A percentile compares a stretch with the other conserved stretches of the same genome.
phyloP scores from a whole-genome alignment of 1,284 basidiomycete genomes.

The Coniferiporia sulphurascens region DNA sequence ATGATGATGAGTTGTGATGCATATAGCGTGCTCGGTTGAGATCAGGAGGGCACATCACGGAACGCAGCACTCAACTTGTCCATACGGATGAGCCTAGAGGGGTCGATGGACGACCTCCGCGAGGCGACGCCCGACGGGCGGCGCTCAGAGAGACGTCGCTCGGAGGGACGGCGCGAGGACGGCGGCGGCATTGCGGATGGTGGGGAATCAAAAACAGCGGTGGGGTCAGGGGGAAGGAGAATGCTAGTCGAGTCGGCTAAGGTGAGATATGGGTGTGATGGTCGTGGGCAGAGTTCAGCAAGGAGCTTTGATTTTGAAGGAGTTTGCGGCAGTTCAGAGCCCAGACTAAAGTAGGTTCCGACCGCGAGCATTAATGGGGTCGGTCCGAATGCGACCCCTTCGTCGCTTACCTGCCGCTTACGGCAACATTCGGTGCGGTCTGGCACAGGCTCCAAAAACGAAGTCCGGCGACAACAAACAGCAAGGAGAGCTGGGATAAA shows the following conservation, averaged over 20 bases:
- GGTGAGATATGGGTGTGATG: not conserved
- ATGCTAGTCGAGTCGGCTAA: not conserved
- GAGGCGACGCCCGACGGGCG: slow-evolving; percentile 37
- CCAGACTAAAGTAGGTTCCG: no score
- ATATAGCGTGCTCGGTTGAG: slow-evolving; percentile 10
- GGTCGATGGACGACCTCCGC: slow-evolving; percentile 69
- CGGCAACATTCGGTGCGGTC: not conserved
- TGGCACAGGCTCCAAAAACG: not conserved
- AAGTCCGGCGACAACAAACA: not conserved
- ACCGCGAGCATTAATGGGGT: not conserved
- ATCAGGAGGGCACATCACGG: slow-evolving; percentile 15
- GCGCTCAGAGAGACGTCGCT: slow-evolving; percentile 26
- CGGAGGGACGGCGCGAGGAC: slow-evolving; percentile 28
- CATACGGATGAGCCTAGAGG: slow-evolving; percentile 68
- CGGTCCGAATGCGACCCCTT: not conserved
- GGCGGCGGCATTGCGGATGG: slow-evolving; percentile 14
- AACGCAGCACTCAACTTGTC: slow-evolving; percentile 52
- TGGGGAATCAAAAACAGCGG: not conserved
- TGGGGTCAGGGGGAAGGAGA: not conserved
- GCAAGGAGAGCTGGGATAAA: not conserved
- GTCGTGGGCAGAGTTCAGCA: not conserved
- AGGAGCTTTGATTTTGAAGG: not conserved
- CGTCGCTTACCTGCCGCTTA: not conserved
- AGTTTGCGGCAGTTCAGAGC: not conserved
- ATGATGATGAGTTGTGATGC: not conserved